These are phyloP conservation scores for Keithomyces neogunnii DNA, from an alignment of 2,329 filamentous ascomycete species.

Conservation along the genomic window DNA sequence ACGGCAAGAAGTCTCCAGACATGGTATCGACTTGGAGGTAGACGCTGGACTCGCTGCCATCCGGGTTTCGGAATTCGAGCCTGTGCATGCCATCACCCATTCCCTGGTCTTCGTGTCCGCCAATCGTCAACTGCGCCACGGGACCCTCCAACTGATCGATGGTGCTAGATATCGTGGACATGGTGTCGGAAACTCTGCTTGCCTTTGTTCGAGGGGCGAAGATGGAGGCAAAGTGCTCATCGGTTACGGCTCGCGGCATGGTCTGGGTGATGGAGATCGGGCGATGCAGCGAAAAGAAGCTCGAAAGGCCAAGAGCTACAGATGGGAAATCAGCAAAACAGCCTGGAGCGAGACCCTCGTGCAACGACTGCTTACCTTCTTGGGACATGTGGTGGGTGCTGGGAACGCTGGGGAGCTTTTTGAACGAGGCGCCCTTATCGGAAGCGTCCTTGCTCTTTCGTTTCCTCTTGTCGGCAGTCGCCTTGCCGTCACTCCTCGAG, in stretches of 20 bases:
- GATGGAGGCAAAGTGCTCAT: conserved; percentile 75
- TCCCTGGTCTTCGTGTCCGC: conserved; percentile 30
- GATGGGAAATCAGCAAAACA: background rate
- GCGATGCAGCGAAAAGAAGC: conserved; percentile 92
- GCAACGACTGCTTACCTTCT: conserved; percentile 44
- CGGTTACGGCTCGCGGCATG: conserved; percentile 63
- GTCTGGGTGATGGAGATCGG: conserved; percentile 83
- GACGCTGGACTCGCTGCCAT: conserved; percentile 48
- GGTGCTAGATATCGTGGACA: conserved; percentile 56
- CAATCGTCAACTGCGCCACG: conserved; percentile 44
- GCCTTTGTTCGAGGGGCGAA: conserved; percentile 53
- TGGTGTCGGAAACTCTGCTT: conserved; percentile 50
- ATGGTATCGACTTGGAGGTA: conserved; percentile 61
- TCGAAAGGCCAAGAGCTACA: conserved; percentile 75
- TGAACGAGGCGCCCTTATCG: conserved; percentile 35
- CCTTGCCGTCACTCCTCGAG: conserved; percentile 33
- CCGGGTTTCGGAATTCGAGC: conserved; percentile 46
- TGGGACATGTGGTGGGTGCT: conserved; percentile 65
- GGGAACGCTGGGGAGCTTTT: conserved; percentile 63
- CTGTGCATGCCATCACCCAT: conserved; percentile 39
- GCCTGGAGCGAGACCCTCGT: background rate
- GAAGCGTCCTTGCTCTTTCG: conserved; percentile 47
- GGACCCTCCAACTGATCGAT: conserved; percentile 52
- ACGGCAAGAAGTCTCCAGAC: conserved; percentile 66
- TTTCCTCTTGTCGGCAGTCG: conserved; percentile 45